Percentiles rank a stretch among this genome's conserved stretches.
Conservation (phyloP, 805 yeast species). For the Metschnikowia bowlesiae region DNA sequence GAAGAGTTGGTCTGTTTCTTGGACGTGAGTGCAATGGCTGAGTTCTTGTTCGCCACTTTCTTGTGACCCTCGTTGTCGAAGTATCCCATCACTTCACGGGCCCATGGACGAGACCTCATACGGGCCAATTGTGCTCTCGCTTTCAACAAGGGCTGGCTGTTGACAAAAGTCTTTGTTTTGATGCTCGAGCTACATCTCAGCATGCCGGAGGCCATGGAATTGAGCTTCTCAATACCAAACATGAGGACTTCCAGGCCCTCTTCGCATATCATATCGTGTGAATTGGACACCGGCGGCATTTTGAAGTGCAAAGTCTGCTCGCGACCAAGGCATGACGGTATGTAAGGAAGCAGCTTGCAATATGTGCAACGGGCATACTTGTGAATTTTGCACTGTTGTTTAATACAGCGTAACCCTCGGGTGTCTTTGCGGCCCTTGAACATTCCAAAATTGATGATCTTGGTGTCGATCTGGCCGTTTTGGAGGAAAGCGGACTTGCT, state of each 20-base stretch:
- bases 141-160: slow-evolving; percentile 9
- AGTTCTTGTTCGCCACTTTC: neutral
- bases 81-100: slow-evolving; percentile 7
- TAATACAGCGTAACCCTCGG: slow-evolving; percentile 18
- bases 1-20: slow-evolving; percentile 29
- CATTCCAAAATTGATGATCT: slow-evolving; percentile 13
- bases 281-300: neutral
- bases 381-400: slow-evolving; percentile 9
- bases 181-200: neutral
- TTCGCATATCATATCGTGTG: neutral
- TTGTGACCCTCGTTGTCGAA: slow-evolving; percentile 6
- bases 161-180: slow-evolving; percentile 1
- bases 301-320: neutral
- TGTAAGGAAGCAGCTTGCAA: slow-evolving; percentile 15
- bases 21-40: slow-evolving; percentile 8
- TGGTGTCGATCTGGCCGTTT: neutral
- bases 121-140: slow-evolving; percentile 11
- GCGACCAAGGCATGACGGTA: slow-evolving; percentile 10
- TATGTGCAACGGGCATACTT: slow-evolving; percentile 10
- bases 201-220: neutral
- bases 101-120: slow-evolving; percentile 9
- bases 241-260: neutral
- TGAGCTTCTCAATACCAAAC: neutral
- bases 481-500: neutral
- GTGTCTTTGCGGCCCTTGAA: slow-evolving; percentile 21